phyloP scores from a whole-genome alignment of 2,329 filamentous ascomycete species.

The Hypocreales sp. region DNA sequence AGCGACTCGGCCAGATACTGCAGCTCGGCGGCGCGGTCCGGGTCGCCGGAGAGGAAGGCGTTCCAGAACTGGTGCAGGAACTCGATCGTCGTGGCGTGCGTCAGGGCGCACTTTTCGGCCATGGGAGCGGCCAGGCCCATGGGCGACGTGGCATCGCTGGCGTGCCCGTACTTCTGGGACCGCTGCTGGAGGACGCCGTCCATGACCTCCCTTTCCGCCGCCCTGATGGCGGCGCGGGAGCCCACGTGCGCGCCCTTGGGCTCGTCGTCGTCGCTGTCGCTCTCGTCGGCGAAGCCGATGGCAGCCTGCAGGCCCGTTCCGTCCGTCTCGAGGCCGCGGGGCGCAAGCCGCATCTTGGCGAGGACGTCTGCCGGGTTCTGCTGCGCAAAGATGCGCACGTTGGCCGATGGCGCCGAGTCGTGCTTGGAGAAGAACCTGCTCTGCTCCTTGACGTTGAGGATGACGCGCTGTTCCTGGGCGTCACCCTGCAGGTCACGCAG shows the following conservation, averaged over 20 bases:
- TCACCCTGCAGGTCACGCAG: slow-evolving; percentile 69
- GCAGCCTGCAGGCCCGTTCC: slow-evolving; percentile 45
- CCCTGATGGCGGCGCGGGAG: slow-evolving; percentile 48
- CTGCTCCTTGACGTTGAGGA: slow-evolving; percentile 79
- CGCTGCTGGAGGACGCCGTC: slow-evolving; percentile 47
- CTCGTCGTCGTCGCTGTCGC: slow-evolving; percentile 48
- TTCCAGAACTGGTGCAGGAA: slow-evolving; percentile 98
- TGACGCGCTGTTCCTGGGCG: slow-evolving; percentile 58
- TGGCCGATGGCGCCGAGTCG: slow-evolving; percentile 28
- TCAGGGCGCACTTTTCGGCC: slow-evolving; percentile 44
- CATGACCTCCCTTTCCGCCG: slow-evolving; percentile 51
- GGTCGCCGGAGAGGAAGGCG: slow-evolving; percentile 76
- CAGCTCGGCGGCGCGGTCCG: slow-evolving; percentile 65
- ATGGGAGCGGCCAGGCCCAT: slow-evolving; percentile 41
- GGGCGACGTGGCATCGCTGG: slow-evolving; percentile 28
- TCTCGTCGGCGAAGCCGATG: slow-evolving; percentile 56
- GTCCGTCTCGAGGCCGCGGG: slow-evolving; percentile 34
- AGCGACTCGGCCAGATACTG: slow-evolving; percentile 72
- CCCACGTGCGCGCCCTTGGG: slow-evolving; percentile 44
- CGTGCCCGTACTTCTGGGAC: slow-evolving; percentile 38
- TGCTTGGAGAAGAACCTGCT: slow-evolving; percentile 61
- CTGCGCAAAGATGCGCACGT: slow-evolving; percentile 41
- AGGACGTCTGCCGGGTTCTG: slow-evolving; percentile 59
- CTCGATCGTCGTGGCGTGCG: slow-evolving; percentile 85
- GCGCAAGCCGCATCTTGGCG: slow-evolving; percentile 43